Evolutionary conservation across 78 protist genomes (phyloP).

Genomic region (Dictyostelium brefeldianum): DNA sequence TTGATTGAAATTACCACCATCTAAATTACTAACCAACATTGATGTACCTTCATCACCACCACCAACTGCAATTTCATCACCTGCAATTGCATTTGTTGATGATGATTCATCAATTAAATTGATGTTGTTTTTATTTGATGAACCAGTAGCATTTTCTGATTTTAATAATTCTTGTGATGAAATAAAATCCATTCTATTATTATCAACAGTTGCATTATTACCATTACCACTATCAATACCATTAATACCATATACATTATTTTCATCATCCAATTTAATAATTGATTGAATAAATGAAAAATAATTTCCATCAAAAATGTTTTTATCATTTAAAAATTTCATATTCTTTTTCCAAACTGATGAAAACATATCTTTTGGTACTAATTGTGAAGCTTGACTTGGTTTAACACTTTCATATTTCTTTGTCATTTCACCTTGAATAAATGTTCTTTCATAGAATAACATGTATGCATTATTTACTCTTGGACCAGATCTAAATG

Average conservation of each 20-base stretch:
- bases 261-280: slow-evolving; percentile 19
- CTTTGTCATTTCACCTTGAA: slow-evolving; percentile 4
- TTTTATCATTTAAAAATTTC: slow-evolving; percentile 81
- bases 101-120: not conserved
- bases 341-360: slow-evolving; percentile 87
- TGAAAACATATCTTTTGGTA: slow-evolving; percentile 61
- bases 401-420: slow-evolving; percentile 14
- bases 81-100: not conserved
- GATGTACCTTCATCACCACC: not conserved
- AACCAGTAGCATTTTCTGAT: not conserved
- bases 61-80: not conserved
- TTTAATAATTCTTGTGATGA: slow-evolving; percentile 25
- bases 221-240: not conserved
- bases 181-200: slow-evolving; percentile 5
- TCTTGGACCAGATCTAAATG: slow-evolving; percentile 11
- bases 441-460: slow-evolving; percentile 70
- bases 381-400: slow-evolving; percentile 30
- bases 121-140: not conserved
- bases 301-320: slow-evolving; percentile 85
- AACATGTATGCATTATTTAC: slow-evolving; percentile 86
- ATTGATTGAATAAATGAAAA: slow-evolving; percentile 48
- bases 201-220: not conserved
- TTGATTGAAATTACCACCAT: slow-evolving; percentile 25
- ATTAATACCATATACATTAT: not conserved
- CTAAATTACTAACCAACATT: not conserved